Conservation (phyloP, 176 grass and related monocot genomes). For the Sorghum bicolor region Sorghum_bicolor_NCBIv3 NC_012878.2:57635501-57636000, state of each 20-base stretch:
- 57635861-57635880: constrained; percentile 5
- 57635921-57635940: background rate
- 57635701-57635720: background rate
- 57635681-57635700: constrained; percentile 15
- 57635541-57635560: background rate
- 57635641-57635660: constrained; percentile 45
- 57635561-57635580: background rate
- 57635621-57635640: constrained; percentile 72
- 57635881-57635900: background rate
- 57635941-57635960: background rate
- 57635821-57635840: constrained; percentile 25
- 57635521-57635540: background rate
- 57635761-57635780: background rate
- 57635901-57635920: background rate
- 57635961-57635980: background rate
- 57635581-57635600: background rate
- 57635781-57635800: background rate
- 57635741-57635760: background rate
- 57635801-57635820: background rate
- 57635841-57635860: constrained; percentile 22
- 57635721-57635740: background rate
- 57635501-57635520: background rate
- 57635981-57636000: background rate
- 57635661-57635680: constrained; percentile 56
- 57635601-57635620: constrained; percentile 65